These are phyloP conservation scores for Pichia pseudocactophila DNA, from an alignment of 805 yeast genomes.

Conservation along the genomic window DNA sequence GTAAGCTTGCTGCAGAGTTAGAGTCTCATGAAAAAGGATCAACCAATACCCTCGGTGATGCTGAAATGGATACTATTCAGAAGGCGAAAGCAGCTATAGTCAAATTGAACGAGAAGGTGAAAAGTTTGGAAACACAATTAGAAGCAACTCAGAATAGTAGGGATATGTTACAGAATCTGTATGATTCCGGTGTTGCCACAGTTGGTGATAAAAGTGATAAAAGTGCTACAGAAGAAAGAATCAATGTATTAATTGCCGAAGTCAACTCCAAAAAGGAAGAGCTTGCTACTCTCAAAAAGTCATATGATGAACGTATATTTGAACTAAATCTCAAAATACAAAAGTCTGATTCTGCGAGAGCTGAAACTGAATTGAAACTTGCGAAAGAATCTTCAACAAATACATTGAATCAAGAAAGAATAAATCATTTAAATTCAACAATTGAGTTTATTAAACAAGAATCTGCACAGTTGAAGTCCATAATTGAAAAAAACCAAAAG, in stretches of 20 bases:
- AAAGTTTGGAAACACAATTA: slow-evolving; percentile 40
- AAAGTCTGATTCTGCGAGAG: slow-evolving; percentile 32
- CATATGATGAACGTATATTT: slow-evolving; percentile 35
- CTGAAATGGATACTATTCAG: slow-evolving; percentile 21
- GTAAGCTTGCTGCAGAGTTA: slow-evolving; percentile 63
- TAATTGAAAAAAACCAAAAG: slow-evolving; percentile 33
- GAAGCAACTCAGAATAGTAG: slow-evolving; percentile 55
- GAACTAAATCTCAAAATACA: slow-evolving; percentile 41
- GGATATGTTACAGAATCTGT: slow-evolving; percentile 43
- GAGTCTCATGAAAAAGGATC: slow-evolving; percentile 51
- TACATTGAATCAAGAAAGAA: slow-evolving; percentile 45
- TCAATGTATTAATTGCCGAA: slow-evolving; percentile 20
- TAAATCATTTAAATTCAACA: slow-evolving; percentile 32
- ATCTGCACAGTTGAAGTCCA: slow-evolving; percentile 34
- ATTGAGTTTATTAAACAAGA: slow-evolving; percentile 36
- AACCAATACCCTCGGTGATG: slow-evolving; percentile 38
- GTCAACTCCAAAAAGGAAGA: slow-evolving; percentile 29
- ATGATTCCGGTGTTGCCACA: slow-evolving; percentile 24
- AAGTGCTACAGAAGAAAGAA: slow-evolving; percentile 19
- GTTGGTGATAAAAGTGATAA: slow-evolving; percentile 9
- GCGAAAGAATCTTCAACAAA: slow-evolving; percentile 48
- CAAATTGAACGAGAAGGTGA: slow-evolving; percentile 51
- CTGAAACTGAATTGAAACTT: slow-evolving; percentile 39
- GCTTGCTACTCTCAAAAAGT: slow-evolving; percentile 32
- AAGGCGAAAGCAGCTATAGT: slow-evolving; percentile 59